Conservation (phyloP, 441 rosid genomes). For the Metrosideros polymorpha region DNA sequence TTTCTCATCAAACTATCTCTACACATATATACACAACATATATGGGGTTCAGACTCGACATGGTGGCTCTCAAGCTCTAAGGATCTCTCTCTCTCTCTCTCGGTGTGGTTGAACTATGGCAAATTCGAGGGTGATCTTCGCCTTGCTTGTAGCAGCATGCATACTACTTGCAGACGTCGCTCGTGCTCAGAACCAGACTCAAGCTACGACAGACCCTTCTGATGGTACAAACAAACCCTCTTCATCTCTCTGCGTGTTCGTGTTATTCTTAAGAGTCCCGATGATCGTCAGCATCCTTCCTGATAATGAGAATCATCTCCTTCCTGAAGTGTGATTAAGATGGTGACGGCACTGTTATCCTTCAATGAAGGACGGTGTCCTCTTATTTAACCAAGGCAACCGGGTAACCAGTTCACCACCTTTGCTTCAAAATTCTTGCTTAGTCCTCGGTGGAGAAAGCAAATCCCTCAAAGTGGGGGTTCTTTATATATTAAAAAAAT, state of each 20-base stretch:
- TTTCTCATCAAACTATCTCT: neutral
- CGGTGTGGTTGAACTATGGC: neutral
- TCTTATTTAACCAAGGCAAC: neutral
- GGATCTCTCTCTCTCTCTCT: neutral
- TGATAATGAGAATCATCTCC: neutral
- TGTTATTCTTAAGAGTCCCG: neutral
- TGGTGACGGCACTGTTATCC: neutral
- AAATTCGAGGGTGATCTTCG: neutral
- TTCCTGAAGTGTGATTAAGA: neutral
- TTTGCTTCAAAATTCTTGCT: neutral
- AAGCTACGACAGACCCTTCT: constrained; percentile 15
- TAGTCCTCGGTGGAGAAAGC: neutral
- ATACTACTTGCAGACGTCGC: neutral
- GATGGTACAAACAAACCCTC: constrained; percentile 14
- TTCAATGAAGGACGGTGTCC: neutral
- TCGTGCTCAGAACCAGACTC: constrained; percentile 19
- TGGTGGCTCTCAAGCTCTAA: neutral
- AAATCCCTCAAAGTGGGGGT: neutral
- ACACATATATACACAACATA: neutral
- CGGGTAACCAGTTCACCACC: neutral
- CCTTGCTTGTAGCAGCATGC: neutral
- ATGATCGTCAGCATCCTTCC: neutral
- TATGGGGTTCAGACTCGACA: neutral
- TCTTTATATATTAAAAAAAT: neutral
- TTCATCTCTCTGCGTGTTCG: neutral